A percentile compares a stretch with the other conserved stretches of the same genome.
Evolutionary conservation across 768 basidiomycete species (phyloP).

Genomic region (Agaricus sinodeliciosus): DNA sequence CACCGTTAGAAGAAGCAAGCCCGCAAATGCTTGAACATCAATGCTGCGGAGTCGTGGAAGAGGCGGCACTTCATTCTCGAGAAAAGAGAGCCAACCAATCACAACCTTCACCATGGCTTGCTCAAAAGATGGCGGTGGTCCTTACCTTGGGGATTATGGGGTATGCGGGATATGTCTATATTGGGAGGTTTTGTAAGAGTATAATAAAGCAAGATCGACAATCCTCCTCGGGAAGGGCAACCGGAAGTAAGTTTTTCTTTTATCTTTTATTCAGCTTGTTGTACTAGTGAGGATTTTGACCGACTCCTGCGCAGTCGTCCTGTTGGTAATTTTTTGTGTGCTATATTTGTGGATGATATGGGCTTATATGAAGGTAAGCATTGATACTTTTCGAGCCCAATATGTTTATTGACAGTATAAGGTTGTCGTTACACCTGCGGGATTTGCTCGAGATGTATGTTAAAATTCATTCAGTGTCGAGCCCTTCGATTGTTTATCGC

Average conservation of each 20-base stretch:
- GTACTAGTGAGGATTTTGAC: no score
- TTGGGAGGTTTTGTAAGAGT: conserved; percentile 61
- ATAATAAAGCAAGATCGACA: conserved; percentile 47
- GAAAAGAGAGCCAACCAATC: conserved; percentile 33
- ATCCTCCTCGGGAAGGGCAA: conserved; percentile 39
- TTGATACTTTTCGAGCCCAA: neutral
- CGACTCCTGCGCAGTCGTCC: conserved; percentile 40
- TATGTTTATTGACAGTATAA: conserved; percentile 18
- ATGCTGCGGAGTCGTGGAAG: conserved; percentile 49
- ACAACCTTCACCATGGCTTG: conserved; percentile 67
- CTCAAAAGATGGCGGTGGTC: conserved; percentile 60
- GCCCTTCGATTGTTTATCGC: neutral
- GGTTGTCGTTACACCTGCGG: conserved; percentile 64
- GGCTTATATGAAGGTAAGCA: conserved; percentile 65
- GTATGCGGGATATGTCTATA: conserved; percentile 75
- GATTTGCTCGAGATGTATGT: conserved; percentile 61
- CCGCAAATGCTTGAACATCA: conserved; percentile 15
- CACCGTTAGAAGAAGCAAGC: neutral
- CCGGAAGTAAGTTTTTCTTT: conserved; percentile 57
- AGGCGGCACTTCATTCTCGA: conserved; percentile 32
- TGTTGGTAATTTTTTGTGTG: conserved; percentile 56
- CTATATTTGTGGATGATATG: conserved; percentile 69
- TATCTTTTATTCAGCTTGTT: neutral
- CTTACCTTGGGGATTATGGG: conserved; percentile 54
- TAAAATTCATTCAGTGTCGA: neutral